These are phyloP conservation scores for Neofusicoccum ribis DNA, from an alignment of 2,329 filamentous ascomycete genomes.

Conservation along the genomic window DNA sequence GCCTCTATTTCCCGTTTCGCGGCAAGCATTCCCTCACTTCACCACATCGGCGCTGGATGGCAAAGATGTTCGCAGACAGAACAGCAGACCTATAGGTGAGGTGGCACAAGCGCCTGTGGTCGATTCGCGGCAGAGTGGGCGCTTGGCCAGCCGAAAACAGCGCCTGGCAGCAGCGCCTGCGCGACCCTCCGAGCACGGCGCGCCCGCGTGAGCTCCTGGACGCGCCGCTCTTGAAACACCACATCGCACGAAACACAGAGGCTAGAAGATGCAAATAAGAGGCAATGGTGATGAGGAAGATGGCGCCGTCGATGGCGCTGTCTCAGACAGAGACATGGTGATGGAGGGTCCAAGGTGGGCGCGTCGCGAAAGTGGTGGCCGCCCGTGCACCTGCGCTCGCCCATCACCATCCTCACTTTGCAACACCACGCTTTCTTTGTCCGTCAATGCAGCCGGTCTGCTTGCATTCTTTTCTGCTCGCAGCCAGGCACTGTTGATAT, in stretches of 20 bases:
- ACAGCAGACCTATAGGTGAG: no score
- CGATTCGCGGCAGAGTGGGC: background rate
- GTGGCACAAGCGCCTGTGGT: background rate
- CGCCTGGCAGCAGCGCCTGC: background rate
- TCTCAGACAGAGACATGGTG: background rate
- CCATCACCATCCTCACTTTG: background rate
- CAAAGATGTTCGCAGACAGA: no score
- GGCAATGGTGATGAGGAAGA: background rate
- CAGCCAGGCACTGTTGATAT: background rate
- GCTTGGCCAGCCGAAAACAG: slow-evolving; percentile 3
- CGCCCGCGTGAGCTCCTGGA: background rate
- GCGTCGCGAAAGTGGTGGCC: background rate
- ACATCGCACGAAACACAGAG: background rate
- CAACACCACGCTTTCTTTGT: background rate
- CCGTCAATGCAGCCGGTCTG: background rate
- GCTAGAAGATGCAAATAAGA: background rate
- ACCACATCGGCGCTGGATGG: no score
- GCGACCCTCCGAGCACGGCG: background rate
- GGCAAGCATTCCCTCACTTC: no score
- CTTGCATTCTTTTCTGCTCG: background rate
- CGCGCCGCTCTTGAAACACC: background rate
- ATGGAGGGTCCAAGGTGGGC: background rate
- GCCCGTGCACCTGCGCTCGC: background rate
- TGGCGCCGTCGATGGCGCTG: background rate
- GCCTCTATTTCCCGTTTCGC: no score